Conservation (phyloP, 257 asterid species). For the Agastache rugosa region DNA sequence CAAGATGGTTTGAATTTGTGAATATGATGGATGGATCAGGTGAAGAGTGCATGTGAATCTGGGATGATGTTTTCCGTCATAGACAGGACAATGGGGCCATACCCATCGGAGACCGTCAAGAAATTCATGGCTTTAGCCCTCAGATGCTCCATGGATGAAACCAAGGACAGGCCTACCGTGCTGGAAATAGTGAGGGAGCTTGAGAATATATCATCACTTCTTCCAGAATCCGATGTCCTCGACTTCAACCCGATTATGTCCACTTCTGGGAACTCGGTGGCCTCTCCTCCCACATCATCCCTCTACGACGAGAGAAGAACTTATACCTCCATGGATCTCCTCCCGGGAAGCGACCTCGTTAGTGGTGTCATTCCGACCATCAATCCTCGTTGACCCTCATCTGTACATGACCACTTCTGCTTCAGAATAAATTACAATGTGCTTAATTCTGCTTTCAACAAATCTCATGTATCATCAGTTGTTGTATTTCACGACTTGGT, state of each 20-base stretch:
- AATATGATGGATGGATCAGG: conserved; percentile 42
- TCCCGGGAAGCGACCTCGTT: conserved; percentile 61
- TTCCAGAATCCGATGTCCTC: conserved; percentile 46
- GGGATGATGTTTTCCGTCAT: conserved; percentile 68
- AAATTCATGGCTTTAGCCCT: conserved; percentile 69
- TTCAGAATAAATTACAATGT: neutral
- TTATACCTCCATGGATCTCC: conserved; percentile 44
- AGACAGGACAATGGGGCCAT: conserved; percentile 79
- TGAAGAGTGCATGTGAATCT: conserved; percentile 63
- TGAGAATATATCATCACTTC: conserved; percentile 57
- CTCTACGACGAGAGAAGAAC: conserved; percentile 48
- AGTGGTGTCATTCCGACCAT: conserved; percentile 59
- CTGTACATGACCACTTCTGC: neutral
- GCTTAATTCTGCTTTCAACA: neutral
- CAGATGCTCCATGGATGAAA: conserved; percentile 70
- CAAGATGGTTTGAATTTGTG: too few relatives aligned
- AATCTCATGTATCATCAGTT: neutral
- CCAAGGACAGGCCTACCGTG: conserved; percentile 71
- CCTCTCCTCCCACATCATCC: conserved; percentile 47
- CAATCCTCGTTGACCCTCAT: conserved; percentile 58
- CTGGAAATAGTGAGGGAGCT: conserved; percentile 80
- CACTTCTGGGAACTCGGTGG: conserved; percentile 45
- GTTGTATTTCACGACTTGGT: neutral
- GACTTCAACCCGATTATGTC: conserved; percentile 25
- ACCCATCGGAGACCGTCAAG: conserved; percentile 63